Conservation (phyloP, 2,329 filamentous ascomycete species). For the Aureobasidium musti region DNA sequence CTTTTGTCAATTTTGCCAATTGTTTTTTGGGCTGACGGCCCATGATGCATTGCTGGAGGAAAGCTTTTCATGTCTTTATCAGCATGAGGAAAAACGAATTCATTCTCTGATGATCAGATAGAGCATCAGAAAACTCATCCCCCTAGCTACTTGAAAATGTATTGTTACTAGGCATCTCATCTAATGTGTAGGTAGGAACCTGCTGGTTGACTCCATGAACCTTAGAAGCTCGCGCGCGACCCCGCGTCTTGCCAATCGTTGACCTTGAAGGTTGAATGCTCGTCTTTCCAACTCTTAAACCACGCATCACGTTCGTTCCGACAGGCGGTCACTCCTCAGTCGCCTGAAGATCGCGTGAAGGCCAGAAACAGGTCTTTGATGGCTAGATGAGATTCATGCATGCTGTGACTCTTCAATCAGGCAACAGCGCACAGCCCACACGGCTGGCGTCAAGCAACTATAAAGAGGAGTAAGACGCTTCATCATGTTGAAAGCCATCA, state of each 20-base stretch:
- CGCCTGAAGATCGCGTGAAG: not conserved
- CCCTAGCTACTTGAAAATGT: no score
- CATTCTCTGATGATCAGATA: no score
- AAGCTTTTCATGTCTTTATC: no score
- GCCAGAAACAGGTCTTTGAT: not conserved
- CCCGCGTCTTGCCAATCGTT: not conserved
- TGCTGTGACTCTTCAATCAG: not conserved
- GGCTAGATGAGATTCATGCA: not conserved
- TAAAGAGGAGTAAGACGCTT: not conserved
- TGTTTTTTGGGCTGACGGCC: no score
- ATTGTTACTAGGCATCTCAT: not conserved
- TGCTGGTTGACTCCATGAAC: not conserved
- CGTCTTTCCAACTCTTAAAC: not conserved
- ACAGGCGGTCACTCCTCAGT: not conserved
- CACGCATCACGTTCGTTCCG: not conserved
- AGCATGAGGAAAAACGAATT: no score
- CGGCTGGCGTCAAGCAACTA: conserved; percentile 1
- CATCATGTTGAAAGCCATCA: conserved; percentile 4
- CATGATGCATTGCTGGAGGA: no score
- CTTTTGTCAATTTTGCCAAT: not conserved
- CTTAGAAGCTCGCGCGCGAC: not conserved
- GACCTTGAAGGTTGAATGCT: not conserved
- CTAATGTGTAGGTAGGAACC: not conserved
- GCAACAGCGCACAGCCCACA: conserved; percentile 6
- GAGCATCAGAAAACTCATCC: no score